Evolutionary conservation across 2,329 filamentous ascomycete genomes (phyloP), one percentile per base, ranked within the genome.

Genomic region (Cytospora piceicola): DNA sequence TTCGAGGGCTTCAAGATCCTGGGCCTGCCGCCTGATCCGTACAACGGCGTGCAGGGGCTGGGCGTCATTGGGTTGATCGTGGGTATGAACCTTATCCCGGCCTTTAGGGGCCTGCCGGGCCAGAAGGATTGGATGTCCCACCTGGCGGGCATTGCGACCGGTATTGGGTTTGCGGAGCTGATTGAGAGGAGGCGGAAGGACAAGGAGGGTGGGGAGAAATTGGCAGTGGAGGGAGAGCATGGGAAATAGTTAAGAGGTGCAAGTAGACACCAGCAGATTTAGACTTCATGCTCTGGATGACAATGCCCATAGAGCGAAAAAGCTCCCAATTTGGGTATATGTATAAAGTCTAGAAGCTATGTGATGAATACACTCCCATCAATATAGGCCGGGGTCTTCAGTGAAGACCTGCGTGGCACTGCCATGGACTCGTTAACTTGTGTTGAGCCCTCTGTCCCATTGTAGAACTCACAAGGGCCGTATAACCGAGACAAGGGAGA

Each of bases 1-100:
- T 79, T 79, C 64, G 85, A 88, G 52, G 80, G 82, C 46, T 85
- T 89, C 76, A 83, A 81, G 73, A 74, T 89, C 61, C 76, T 88
- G 32, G 85, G 83, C 11, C 77, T 87, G 67, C 86, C 86, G 15
- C 80, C 83, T n/a, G 81, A 85, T 36, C 80, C 80, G 14, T 78
- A 78, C 71, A 76, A 76, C 34, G 85, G 82, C 30, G 80, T 88
- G 12, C 81, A 85, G 63, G 84, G 85, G 0, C 77, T 87, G 15
- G 80, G 80, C 1, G 82, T 87, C 69, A 74, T 88, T 62, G 80
- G 80, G n/a, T 69, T 85, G 59, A 72, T 84, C 22, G 71, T 83
- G 20, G 81, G 82, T 14, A 70, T 85, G 49, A 83, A 87, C 70
- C 70, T 87, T 29, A 76, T 82, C 22, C 80, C 76, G 11, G 71